Base-by-base conservation (phyloP, 139 green algal species). In the Chlorella sp. region DNA sequence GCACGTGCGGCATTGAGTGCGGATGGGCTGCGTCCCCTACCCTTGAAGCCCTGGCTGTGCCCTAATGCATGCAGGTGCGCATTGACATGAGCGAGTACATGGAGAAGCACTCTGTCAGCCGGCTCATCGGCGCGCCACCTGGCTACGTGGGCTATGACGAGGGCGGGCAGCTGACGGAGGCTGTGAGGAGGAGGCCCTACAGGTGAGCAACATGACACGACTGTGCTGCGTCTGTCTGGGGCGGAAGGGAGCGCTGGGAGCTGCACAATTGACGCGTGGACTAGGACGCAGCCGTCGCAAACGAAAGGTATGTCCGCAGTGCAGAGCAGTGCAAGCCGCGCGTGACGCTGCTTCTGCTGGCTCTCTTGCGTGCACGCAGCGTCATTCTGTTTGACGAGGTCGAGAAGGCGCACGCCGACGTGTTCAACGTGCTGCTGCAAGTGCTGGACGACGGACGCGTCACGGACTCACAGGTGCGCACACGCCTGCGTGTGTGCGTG, bases 21-120 rank as follows among this genome's bases (percentile, higher is more conserved):
- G n/a, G n/a, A n/a, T n/a, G n/a, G n/a, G n/a, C n/a, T n/a, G n/a
- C n/a, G n/a, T n/a, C n/a, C n/a, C n/a, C n/a, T n/a, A n/a, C n/a
- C n/a, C n/a, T n/a, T n/a, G n/a, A n/a, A n/a, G n/a, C n/a, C n/a
- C n/a, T n/a, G n/a, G n/a, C n/a, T n/a, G n/a, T n/a, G n/a, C n/a
- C n/a, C n/a, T n/a, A n/a, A n/a, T n/a, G n/a, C n/a, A n/a, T 87
- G 73, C 72, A 81, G 83, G 86, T 98, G 31, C 88, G 95, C 63
- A 89, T 99, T 34, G 95, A 99, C 88, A 99, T 99, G 95, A 91
- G 79, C 67, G 94, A 88, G 83, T 96, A 96, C 86, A 97, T 97
- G 92, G 92, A 96, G 89, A 95, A 96, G 86, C 89, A 96, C 82
- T 90, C 72, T 26, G 91, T 96, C 24, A 85, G 70, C 60, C 60